These are phyloP conservation scores for Pichia sp. DNA, from an alignment of 1,139 yeast genomes.

Conservation along the genomic window DNA sequence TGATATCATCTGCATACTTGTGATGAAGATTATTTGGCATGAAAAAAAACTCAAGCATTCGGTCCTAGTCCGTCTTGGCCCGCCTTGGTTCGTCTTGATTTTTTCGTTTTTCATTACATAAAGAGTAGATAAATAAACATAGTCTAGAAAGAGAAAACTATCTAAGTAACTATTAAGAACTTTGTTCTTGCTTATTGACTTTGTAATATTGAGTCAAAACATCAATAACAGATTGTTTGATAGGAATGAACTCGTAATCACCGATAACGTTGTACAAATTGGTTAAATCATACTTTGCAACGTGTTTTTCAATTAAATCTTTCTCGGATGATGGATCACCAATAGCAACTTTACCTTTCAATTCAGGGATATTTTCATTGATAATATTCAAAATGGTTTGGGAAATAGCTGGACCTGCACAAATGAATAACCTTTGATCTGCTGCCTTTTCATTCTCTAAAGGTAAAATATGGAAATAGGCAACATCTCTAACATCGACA, in stretches of 20 bases:
- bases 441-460: slow-evolving; percentile 29
- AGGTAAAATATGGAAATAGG: slow-evolving; percentile 35
- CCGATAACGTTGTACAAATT: slow-evolving; percentile 26
- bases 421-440: slow-evolving; percentile 36
- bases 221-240: slow-evolving; percentile 35
- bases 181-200: too few species aligned
- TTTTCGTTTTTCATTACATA: too few species aligned
- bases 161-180: too few species aligned
- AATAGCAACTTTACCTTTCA: slow-evolving; percentile 33
- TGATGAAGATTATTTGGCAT: too few species aligned
- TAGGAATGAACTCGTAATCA: slow-evolving; percentile 33
- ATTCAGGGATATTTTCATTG: slow-evolving; percentile 32
- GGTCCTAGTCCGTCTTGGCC: too few species aligned
- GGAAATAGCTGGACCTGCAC: slow-evolving; percentile 31
- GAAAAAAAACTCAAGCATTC: too few species aligned
- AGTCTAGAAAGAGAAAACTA: too few species aligned
- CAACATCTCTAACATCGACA: slow-evolving; percentile 40
- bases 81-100: too few species aligned
- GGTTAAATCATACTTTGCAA: slow-evolving; percentile 12
- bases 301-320: slow-evolving; percentile 2
- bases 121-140: not conserved
- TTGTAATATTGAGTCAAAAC: slow-evolving; percentile 32
- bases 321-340: slow-evolving; percentile 31
- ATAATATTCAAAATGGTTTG: slow-evolving; percentile 35
- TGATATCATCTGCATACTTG: slow-evolving; percentile 1